These are phyloP conservation scores for Lepidium africanum DNA, from an alignment of 345 rosid genomes.

Conservation along the genomic window DNA sequence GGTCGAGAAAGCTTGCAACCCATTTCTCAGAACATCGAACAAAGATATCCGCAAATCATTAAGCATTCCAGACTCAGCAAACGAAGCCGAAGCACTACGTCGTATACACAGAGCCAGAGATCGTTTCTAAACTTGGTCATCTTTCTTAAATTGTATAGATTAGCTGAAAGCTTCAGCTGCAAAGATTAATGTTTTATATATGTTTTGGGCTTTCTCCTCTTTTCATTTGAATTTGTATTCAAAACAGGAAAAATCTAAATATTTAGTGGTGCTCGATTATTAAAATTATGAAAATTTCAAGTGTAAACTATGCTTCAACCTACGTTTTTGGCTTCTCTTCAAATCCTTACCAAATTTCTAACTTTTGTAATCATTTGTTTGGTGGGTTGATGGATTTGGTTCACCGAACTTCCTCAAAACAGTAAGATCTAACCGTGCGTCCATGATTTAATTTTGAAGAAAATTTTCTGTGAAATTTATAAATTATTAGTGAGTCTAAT, in stretches of 20 bases:
- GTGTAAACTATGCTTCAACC: neutral
- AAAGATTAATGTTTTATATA: conserved; percentile 1
- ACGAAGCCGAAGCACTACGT: conserved; percentile 63
- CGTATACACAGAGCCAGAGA: conserved; percentile 72
- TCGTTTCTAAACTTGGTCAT: conserved; percentile 33
- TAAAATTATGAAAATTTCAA: neutral
- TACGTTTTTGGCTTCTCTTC: neutral
- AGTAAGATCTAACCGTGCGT: neutral
- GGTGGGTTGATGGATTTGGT: conserved; percentile 22
- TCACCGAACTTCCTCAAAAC: conserved; percentile 1
- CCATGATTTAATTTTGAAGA: neutral
- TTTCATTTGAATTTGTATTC: conserved; percentile 13
- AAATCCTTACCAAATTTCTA: neutral
- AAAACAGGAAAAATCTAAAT: neutral
- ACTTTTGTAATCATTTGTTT: conserved; percentile 5
- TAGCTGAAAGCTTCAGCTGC: conserved; percentile 18
- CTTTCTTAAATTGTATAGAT: conserved; percentile 38
- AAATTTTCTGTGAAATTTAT: neutral
- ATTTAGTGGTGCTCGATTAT: neutral
- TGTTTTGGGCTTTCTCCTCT: conserved; percentile 5
- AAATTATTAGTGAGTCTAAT: neutral
- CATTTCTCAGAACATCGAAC: conserved; percentile 76
- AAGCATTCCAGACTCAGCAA: conserved; percentile 53
- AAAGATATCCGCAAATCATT: conserved; percentile 56
- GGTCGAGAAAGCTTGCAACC: conserved; percentile 83